Evolutionary conservation across 352 stramenopile genomes (phyloP).

Genomic region (Phytophthora crassamura): DNA sequence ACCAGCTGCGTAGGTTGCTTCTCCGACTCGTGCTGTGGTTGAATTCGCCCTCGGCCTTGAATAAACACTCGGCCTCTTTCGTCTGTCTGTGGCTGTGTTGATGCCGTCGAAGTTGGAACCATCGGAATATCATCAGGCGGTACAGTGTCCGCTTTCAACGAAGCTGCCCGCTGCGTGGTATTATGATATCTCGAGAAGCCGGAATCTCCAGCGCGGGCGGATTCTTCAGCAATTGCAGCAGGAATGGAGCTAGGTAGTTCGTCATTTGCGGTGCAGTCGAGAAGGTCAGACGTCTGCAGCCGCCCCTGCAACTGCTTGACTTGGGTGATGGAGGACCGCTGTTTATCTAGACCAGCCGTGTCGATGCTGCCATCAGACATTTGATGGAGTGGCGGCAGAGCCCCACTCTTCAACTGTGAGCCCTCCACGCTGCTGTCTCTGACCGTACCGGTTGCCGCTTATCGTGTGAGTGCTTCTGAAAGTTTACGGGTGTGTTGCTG

Average conservation of each 20-base stretch:
- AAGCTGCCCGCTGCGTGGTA: constrained; percentile 1
- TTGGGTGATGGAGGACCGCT: not conserved
- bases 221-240: not conserved
- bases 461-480: constrained; percentile 12
- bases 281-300: constrained; percentile 13
- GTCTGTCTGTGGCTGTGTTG: not conserved
- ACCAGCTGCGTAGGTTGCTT: constrained; percentile 6
- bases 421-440: constrained; percentile 15
- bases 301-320: constrained; percentile 6
- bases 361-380: constrained; percentile 23
- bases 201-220: not conserved
- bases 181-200: constrained; percentile 10
- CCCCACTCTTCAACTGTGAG: constrained; percentile 3
- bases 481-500: constrained; percentile 15
- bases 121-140: not conserved
- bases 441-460: constrained; percentile 13
- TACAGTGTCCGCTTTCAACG: not conserved
- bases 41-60: not conserved
- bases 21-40: not conserved
- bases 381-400: constrained; percentile 28
- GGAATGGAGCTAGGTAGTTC: constrained; percentile 9
- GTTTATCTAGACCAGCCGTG: constrained; percentile 9
- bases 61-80: constrained; percentile 3
- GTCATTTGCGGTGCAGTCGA: not conserved
- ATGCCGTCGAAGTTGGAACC: not conserved